phyloP scores from a whole-genome alignment of 768 basidiomycete species.

The Lyophyllum semitale region DNA sequence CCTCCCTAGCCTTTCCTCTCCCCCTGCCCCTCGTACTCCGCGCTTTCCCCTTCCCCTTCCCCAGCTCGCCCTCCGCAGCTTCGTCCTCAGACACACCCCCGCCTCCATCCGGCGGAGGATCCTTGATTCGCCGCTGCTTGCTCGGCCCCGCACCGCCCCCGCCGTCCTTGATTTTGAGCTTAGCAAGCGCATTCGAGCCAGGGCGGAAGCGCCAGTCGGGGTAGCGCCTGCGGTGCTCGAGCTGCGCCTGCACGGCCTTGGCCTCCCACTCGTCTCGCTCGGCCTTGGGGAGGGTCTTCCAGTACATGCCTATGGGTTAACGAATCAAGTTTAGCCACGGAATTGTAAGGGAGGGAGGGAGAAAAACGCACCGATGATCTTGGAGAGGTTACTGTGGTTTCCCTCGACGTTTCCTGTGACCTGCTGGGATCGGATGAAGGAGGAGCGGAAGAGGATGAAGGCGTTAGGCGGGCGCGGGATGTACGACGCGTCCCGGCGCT shows the following conservation, averaged over 20 bases:
- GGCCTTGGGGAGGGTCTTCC: constrained; percentile 68
- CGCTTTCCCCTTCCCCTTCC: constrained; percentile 5
- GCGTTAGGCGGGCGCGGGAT: constrained; percentile 86
- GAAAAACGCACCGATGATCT: constrained; percentile 66
- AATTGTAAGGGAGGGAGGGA: background rate
- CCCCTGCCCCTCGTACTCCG: constrained; percentile 43
- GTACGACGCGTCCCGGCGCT: constrained; percentile 69
- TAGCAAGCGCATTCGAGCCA: constrained; percentile 45
- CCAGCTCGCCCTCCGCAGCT: constrained; percentile 5
- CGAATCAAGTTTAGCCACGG: constrained; percentile 1
- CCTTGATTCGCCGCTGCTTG: constrained; percentile 10
- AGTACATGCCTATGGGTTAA: constrained; percentile 57
- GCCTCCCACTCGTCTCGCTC: constrained; percentile 78
- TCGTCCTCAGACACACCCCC: constrained; percentile 25
- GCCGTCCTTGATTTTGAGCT: constrained; percentile 37
- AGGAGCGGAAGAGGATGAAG: constrained; percentile 83
- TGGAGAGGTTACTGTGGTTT: constrained; percentile 77
- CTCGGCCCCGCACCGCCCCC: constrained; percentile 12
- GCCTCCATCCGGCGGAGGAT: constrained; percentile 33
- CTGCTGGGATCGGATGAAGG: constrained; percentile 73
- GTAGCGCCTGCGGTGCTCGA: constrained; percentile 72
- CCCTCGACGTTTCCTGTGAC: constrained; percentile 79
- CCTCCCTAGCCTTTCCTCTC: constrained; percentile 33
- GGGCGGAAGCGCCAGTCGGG: constrained; percentile 85
- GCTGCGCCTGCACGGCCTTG: constrained; percentile 68